Conservation (phyloP, 352 stramenopile genomes). For the Phytophthora aleatoria region DNA sequence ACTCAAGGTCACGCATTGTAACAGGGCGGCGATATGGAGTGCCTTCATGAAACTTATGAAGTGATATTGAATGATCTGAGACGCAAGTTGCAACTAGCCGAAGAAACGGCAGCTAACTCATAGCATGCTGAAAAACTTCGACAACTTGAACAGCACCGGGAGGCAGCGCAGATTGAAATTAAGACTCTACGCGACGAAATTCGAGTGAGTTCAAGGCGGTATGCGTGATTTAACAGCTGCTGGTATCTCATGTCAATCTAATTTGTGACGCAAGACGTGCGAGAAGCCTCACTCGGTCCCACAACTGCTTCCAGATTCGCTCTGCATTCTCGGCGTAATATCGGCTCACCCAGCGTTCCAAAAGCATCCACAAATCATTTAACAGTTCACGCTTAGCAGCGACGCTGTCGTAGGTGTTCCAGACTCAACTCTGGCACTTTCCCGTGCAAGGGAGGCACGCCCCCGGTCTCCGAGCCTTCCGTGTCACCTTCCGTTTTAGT, state of each 20-base stretch:
- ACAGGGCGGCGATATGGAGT: conserved; percentile 75
- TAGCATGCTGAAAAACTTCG: conserved; percentile 49
- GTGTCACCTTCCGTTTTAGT: too few relatives aligned
- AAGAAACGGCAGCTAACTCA: conserved; percentile 46
- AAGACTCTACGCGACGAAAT: conserved; percentile 68
- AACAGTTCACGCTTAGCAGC: too few relatives aligned
- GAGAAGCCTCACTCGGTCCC: conserved; percentile 35
- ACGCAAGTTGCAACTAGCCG: conserved; percentile 49
- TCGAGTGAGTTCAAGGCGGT: conserved; percentile 34
- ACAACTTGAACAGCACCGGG: conserved; percentile 59
- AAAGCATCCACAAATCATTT: too few relatives aligned
- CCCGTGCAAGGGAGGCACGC: too few relatives aligned
- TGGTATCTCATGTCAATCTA: background rate
- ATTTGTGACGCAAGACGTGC: conserved; percentile 45
- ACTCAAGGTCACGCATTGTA: conserved; percentile 5
- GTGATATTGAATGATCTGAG: conserved; percentile 60
- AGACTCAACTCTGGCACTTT: too few relatives aligned
- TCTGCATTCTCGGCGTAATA: too few relatives aligned
- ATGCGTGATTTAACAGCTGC: background rate
- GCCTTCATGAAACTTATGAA: conserved; percentile 70
- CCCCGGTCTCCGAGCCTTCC: too few relatives aligned
- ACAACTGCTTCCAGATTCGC: too few relatives aligned
- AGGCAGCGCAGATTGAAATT: conserved; percentile 59
- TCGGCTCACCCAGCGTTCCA: too few relatives aligned
- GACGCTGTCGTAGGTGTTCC: too few relatives aligned